Evolutionary conservation across 257 asterid genomes (phyloP).

Genomic region (Apocynum venetum): DNA sequence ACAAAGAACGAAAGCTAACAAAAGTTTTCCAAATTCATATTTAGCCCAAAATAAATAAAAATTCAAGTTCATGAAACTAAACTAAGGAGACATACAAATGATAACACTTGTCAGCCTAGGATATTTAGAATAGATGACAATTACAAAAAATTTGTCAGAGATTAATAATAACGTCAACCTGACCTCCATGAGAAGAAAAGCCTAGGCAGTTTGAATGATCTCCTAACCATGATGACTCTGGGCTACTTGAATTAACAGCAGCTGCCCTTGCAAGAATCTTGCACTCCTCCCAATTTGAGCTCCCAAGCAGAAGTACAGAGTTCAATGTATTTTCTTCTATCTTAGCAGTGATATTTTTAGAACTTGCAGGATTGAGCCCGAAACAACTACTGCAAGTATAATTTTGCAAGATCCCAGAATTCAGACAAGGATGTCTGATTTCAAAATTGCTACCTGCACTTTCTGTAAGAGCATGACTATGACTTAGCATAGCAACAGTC

Average conservation of each 20-base stretch:
- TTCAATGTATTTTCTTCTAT: constrained; percentile 22
- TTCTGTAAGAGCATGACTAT: constrained; percentile 38
- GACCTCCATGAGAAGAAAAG: constrained; percentile 57
- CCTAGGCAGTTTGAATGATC: constrained; percentile 50
- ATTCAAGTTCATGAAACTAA: background rate
- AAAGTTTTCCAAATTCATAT: background rate
- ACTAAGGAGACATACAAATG: background rate
- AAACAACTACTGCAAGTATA: constrained; percentile 67
- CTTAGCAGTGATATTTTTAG: constrained; percentile 16
- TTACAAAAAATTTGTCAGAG: background rate
- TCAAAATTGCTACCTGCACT: constrained; percentile 40
- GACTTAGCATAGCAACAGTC: constrained; percentile 57
- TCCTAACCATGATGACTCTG: constrained; percentile 27
- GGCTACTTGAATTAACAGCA: constrained; percentile 58
- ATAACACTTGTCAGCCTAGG: background rate
- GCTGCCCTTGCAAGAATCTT: constrained; percentile 55
- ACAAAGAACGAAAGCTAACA: background rate
- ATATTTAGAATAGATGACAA: background rate
- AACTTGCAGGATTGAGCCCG: constrained; percentile 22
- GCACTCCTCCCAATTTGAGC: constrained; percentile 69
- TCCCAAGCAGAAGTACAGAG: constrained; percentile 48
- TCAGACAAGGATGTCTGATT: constrained; percentile 73
- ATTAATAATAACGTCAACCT: constrained; percentile 23
- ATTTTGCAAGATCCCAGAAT: constrained; percentile 48
- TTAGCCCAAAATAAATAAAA: background rate